Evolutionary conservation across 192 early-diverging fungal genomes (phyloP), one percentile per base, ranked within the genome.

Genomic region (Coemansia sp.): DNA sequence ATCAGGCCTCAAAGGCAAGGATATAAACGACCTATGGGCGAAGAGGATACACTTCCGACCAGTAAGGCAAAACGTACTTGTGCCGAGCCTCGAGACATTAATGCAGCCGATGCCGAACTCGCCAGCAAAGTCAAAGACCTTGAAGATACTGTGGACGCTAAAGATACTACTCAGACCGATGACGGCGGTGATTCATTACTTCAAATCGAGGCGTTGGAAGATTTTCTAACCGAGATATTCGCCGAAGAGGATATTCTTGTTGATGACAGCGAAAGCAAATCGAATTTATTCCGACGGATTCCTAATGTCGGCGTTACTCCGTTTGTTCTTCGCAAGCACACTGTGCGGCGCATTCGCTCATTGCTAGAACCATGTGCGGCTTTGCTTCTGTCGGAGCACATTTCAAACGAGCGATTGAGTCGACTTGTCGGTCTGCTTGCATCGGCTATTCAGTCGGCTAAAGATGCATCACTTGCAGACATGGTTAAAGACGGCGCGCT

Each of bases 181-280:
- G 5, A 27, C 25, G 25, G 6, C 4, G 9, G 4, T 24, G 43
- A 64, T n/a, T n/a, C 5, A 6, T 3, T 21, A 25, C 53, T 8
- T 1, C 23, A 45, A 15, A 65, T 74, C 11, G 57, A 64, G 10
- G 12, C 35, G 17, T 59, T 79, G n/a, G 72, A 74, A 1, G 72
- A 64, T 5, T 64, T 70, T 14, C 24, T 79, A 24, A 29, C 67
- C 11, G 57, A 67, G 53, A 21, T 79, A 19, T 70, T 79, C 29
- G 63, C 67, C 29, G 72, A 73, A 38, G 76, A 79, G 22, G 72
- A 79, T 52, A 43, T 23, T 8, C 19, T 71, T 14, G 43, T 52
- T 4, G 66, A 62, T 10, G 22, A 15, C 47, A 49, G 39, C 37
- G 27, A 24, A 27, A 49, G 23, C 2, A 59, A 29, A 19, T 17